Percentiles rank a stretch among this genome's conserved stretches.
These are phyloP conservation scores for Cercospora sp. DNA, from an alignment of 2,329 filamentous ascomycete species.

Conservation along the genomic window DNA sequence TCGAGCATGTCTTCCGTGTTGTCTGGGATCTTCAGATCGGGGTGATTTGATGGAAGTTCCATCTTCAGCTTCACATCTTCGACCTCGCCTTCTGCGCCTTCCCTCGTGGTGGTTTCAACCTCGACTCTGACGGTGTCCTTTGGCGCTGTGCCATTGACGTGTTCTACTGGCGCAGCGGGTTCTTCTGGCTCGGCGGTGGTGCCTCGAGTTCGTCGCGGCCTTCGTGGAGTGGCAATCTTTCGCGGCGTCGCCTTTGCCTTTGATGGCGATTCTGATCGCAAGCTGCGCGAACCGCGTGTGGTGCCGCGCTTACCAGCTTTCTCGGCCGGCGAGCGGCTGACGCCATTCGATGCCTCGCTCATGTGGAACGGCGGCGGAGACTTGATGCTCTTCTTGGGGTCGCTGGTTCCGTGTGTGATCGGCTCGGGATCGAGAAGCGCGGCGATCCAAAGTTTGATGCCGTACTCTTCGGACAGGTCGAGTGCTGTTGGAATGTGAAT, in stretches of 20 bases:
- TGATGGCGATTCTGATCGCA: slow-evolving; percentile 61
- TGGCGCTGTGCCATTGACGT: slow-evolving; percentile 27
- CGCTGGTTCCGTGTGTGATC: slow-evolving; percentile 66
- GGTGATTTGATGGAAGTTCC: slow-evolving; percentile 68
- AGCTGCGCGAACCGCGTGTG: slow-evolving; percentile 51
- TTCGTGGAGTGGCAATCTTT: slow-evolving; percentile 56
- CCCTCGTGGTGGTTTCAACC: slow-evolving; percentile 64
- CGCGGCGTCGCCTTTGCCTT: slow-evolving; percentile 46
- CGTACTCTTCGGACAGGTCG: slow-evolving; percentile 80
- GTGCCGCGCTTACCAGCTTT: slow-evolving; percentile 29
- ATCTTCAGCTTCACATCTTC: slow-evolving; percentile 73
- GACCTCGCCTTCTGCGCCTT: slow-evolving; percentile 54
- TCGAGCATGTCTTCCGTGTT: slow-evolving; percentile 76
- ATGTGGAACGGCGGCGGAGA: slow-evolving; percentile 74
- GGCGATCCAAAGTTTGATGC: slow-evolving; percentile 80
- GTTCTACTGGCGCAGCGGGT: slow-evolving; percentile 30
- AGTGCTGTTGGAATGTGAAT: slow-evolving; percentile 61
- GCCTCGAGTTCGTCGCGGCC: slow-evolving; percentile 49
- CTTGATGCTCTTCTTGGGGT: slow-evolving; percentile 65
- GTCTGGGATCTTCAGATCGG: slow-evolving; percentile 71
- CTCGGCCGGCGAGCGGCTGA: slow-evolving; percentile 29
- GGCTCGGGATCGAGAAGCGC: slow-evolving; percentile 89
- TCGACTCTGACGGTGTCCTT: slow-evolving; percentile 65
- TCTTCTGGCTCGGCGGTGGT: slow-evolving; percentile 36
- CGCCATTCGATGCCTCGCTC: slow-evolving; percentile 36